phyloP scores from a whole-genome alignment of 495 filamentous ascomycete species.

The Aspergillus taichungensis region DNA sequence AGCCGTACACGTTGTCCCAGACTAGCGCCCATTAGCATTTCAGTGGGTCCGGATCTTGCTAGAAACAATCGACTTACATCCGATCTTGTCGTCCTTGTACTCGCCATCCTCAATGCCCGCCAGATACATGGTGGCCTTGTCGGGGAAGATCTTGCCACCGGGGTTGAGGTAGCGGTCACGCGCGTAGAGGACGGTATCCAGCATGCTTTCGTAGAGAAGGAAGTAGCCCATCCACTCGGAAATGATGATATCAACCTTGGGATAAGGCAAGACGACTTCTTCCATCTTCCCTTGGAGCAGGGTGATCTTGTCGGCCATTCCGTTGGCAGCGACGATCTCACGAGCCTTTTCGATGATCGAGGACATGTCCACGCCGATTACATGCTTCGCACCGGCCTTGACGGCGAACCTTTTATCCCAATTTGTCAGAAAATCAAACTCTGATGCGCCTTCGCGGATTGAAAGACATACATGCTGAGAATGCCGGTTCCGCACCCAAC shows the following conservation, averaged over 20 bases:
- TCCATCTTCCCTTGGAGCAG: constrained; percentile 94
- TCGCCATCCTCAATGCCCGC: constrained; percentile 81
- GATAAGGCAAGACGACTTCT: constrained; percentile 79
- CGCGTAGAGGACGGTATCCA: constrained; percentile 91
- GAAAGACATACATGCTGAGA: constrained; percentile 63
- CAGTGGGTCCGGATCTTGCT: background rate
- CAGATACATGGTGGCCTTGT: constrained; percentile 82
- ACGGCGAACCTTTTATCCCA: constrained; percentile 74
- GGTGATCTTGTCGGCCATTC: constrained; percentile 75
- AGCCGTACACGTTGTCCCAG: constrained; percentile 98
- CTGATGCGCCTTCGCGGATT: background rate
- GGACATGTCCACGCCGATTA: constrained; percentile 95
- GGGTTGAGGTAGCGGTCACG: constrained; percentile 81
- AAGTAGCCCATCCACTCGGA: constrained; percentile 99
- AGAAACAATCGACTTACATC: constrained; percentile 46
- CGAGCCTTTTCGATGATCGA: constrained; percentile 93
- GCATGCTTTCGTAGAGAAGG: constrained; percentile 96
- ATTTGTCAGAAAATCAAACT: constrained; percentile 1
- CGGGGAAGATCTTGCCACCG: constrained; percentile 83
- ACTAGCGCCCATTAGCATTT: constrained; percentile 38
- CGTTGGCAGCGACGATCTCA: constrained; percentile 82
- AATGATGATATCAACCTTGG: constrained; percentile 94
- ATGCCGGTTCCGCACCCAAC: constrained; percentile 94
- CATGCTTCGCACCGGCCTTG: constrained; percentile 83
- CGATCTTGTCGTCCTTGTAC: constrained; percentile 83